A percentile compares a stretch with the other conserved stretches of the same genome.
phyloP scores from a whole-genome alignment of 768 basidiomycete species.

The Neoboletus magnificus region DNA sequence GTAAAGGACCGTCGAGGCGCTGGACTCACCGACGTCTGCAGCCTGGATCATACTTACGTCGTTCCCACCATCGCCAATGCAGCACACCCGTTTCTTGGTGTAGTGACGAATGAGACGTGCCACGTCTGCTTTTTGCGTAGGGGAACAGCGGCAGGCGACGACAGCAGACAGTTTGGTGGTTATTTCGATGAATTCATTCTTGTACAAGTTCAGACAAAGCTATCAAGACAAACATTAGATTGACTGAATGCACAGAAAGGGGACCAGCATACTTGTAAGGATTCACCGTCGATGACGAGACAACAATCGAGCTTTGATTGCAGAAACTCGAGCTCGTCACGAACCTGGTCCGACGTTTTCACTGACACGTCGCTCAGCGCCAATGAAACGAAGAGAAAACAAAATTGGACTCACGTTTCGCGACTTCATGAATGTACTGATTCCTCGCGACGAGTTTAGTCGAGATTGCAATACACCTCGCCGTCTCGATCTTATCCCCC shows the following conservation, averaged over 20 bases:
- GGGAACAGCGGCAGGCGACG: slow-evolving; percentile 96
- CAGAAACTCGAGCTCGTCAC: slow-evolving; percentile 88
- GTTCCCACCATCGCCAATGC: slow-evolving; percentile 98
- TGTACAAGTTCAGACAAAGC: slow-evolving; percentile 89
- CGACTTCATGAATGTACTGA: slow-evolving; percentile 96
- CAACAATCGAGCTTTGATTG: slow-evolving; percentile 96
- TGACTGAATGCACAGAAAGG: not conserved
- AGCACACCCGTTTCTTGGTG: slow-evolving; percentile 95
- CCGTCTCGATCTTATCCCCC: slow-evolving; percentile 98
- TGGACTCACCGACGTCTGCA: slow-evolving; percentile 86
- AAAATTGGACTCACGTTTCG: slow-evolving; percentile 60
- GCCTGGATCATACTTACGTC: slow-evolving; percentile 99
- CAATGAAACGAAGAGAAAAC: not conserved
- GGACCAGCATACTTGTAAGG: slow-evolving; percentile 66
- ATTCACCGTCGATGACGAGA: slow-evolving; percentile 97
- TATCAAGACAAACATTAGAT: slow-evolving; percentile 28
- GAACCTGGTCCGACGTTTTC: slow-evolving; percentile 75
- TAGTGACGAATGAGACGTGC: slow-evolving; percentile 86
- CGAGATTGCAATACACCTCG: slow-evolving; percentile 95
- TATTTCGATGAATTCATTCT: slow-evolving; percentile 93
- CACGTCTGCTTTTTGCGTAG: slow-evolving; percentile 98
- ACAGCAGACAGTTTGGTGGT: slow-evolving; percentile 95
- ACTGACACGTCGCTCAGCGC: slow-evolving; percentile 47
- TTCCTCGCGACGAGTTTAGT: slow-evolving; percentile 94
- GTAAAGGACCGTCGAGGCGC: not conserved